Evolutionary conservation across 345 rosid species (phyloP), one percentile per base, ranked within the genome.

Genomic region (Luvunga scandens): DNA sequence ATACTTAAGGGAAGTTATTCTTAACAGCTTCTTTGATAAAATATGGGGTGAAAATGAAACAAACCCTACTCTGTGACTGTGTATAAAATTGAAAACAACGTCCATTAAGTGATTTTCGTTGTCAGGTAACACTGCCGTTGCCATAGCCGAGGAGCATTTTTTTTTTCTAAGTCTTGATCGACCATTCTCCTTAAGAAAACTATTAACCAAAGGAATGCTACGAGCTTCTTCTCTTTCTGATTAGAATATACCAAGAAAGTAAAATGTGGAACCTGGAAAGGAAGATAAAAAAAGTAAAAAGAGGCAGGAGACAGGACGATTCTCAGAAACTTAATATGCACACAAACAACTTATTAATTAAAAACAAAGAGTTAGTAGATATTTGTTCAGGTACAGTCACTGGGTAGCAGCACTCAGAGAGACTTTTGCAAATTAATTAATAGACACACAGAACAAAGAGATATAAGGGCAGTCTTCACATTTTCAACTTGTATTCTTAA

Each of bases 261-360:
- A n/a, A n/a, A n/a, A n/a, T n/a, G n/a, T n/a, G n/a, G n/a, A n/a
- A n/a, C n/a, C n/a, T n/a, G n/a, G n/a, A n/a, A n/a, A n/a, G n/a
- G n/a, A n/a, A n/a, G n/a, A n/a, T n/a, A n/a, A n/a, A n/a, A n/a
- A 69, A 69, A 69, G 31, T 69, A 45, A 45, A 45, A 45, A 45
- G 50, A 45, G 50, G 16, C n/a, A 16, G 56, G 27, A 25, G 16
- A 33, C n/a, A 18, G 55, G 53, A 70, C 48, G 60, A 70, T 70
- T 70, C 73, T 48, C 1, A 10, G 16, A 69, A 18, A 39, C 73
- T 45, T 69, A 30, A 48, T 22, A 31, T 14, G 4, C 45, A 4
- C 56, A 42, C 3, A 7, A 7, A 28, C 1, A 56, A 18, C 22
- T 13, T 45, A 45, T 45, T 45, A 45, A 45, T 45, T 45, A 45